Percentiles rank a stretch among this genome's conserved stretches.
These are phyloP conservation scores for Gaertneriomyces semiglobifer DNA, from an alignment of 192 early-diverging fungal genomes.

Conservation along the genomic window DNA sequence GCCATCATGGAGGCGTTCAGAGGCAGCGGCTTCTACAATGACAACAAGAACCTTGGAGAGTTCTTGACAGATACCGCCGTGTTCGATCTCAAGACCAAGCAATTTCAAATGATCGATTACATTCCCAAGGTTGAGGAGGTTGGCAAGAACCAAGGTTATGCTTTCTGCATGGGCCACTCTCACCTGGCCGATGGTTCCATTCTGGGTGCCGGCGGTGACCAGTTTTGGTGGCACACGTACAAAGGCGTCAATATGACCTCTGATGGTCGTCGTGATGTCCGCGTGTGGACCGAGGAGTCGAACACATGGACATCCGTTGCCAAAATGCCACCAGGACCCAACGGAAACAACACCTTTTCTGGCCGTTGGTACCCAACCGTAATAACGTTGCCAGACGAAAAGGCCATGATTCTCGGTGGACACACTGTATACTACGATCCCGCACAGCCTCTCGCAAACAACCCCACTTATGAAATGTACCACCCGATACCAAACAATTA, in stretches of 20 bases:
- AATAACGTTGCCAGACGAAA: conserved; percentile 9
- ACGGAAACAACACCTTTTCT: neutral
- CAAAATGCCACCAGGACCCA: neutral
- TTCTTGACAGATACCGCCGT: conserved; percentile 12
- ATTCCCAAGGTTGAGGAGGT: neutral
- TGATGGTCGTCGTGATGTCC: conserved; percentile 8
- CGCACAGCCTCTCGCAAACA: conserved; percentile 4
- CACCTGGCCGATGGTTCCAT: conserved; percentile 38
- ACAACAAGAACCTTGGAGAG: neutral
- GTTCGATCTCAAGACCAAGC: neutral
- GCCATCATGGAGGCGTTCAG: neutral
- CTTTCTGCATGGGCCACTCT: conserved; percentile 44
- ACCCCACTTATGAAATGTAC: conserved; percentile 19
- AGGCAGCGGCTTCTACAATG: neutral
- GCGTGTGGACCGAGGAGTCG: neutral
- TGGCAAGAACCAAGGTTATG: conserved; percentile 4
- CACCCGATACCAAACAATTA: conserved; percentile 24
- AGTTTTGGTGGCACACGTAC: conserved; percentile 5
- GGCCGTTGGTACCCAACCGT: conserved; percentile 29
- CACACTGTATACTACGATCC: conserved; percentile 8
- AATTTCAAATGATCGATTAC: neutral
- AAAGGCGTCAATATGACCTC: conserved; percentile 4
- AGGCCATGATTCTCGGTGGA: conserved; percentile 27
- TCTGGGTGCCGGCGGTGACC: conserved; percentile 44
- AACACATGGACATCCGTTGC: neutral